Evolutionary conservation across 495 filamentous ascomycete genomes (phyloP), one percentile per base, ranked within the genome.

Genomic region (Bacidia rubella): DNA sequence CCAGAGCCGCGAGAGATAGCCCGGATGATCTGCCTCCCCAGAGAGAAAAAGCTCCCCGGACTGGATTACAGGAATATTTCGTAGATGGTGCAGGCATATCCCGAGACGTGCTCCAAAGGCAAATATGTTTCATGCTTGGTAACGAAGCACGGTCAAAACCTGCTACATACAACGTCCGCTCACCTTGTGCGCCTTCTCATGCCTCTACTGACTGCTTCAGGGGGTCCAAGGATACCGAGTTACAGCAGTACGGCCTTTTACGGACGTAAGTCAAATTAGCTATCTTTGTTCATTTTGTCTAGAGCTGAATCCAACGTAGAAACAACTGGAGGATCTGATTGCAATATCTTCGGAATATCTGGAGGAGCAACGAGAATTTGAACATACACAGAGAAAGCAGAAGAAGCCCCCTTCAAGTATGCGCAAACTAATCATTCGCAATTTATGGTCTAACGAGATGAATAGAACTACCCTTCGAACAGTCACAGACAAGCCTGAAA

Each of bases 91-190:
- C 92, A 58, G 87, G 88, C 61, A 95, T 95, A 66, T 84, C 86
- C 67, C 79, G 89, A 55, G 86, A 95, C 67, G 89, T 95, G 62
- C 92, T 95, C 68, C 86, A 87, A 63, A 85, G 88, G 64, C 88
- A 95, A 70, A 90, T 95, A 55, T 93, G 88, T 73, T 83, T 87
- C 65, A 95, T 92, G 64, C 79, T 95, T 54, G 89, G 88, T 58
- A 86, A 86, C 62, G 89, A 95, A 75, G 89, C 89, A 27, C 77
- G 89, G 58, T 87, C 92, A 59, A 81, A 85, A 65, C 89, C 88
- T 54, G 87, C 86, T 65, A 78, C 71, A 55, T 86, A 89, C 68
- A 77, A 86, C 78, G 87, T 89, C 71, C 63, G 79, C 24, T 24
- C 39, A 15, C 45, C 42, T 32, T 17, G 49, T 27, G 15, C 27